Conservation (phyloP, 31 red algal species). For the Bonnemaisonia californica region DNA sequence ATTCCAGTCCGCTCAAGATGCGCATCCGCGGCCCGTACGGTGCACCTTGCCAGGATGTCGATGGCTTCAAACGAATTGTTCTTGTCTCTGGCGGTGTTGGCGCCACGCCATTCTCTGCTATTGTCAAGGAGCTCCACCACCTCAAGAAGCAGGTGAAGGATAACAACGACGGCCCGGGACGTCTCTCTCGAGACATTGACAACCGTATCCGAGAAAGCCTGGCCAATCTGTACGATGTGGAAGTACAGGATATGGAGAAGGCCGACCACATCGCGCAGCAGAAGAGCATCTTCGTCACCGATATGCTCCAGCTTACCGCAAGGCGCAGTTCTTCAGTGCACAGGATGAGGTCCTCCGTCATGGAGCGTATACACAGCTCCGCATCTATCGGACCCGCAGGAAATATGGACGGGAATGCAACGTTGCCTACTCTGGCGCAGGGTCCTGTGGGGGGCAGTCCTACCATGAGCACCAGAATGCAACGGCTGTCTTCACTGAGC, state of each 20-base stretch:
- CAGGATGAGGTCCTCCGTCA: background rate
- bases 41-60: constrained; percentile 78
- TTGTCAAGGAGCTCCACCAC: constrained; percentile 72
- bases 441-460: background rate
- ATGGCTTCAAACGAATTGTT: constrained; percentile 71
- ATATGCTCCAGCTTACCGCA: background rate
- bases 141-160: constrained; percentile 2
- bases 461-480: background rate
- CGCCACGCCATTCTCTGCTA: constrained; percentile 77
- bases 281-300: background rate
- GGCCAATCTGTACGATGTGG: background rate
- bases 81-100: constrained; percentile 86
- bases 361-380: background rate
- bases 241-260: background rate
- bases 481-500: background rate
- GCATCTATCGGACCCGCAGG: background rate
- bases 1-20: constrained; percentile 34
- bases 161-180: background rate
- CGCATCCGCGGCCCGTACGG: constrained; percentile 83
- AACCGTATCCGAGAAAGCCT: background rate
- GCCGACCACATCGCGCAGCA: background rate
- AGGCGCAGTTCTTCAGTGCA: background rate
- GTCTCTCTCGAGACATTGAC: background rate
- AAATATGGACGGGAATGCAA: background rate
- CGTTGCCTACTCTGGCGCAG: background rate